phyloP scores from a whole-genome alignment of 495 filamentous ascomycete species.

The Xylaria scruposa region DNA sequence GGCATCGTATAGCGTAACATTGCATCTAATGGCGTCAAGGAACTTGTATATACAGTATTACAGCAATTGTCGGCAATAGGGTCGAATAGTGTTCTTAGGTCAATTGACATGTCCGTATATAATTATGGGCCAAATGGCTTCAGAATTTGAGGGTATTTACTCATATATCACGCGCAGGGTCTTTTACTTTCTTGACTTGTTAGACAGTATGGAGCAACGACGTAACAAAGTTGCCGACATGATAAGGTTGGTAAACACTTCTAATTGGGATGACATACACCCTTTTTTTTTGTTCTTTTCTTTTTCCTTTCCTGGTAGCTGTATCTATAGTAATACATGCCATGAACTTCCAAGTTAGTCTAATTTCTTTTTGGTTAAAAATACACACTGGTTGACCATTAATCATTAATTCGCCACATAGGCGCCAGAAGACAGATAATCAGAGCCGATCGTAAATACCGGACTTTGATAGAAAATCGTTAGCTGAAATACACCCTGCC shows the following conservation, averaged over 20 bases:
- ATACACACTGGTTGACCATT: conserved; percentile 8
- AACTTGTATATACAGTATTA: not conserved
- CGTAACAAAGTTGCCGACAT: not conserved
- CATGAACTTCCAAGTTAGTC: not conserved
- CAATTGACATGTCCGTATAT: not conserved
- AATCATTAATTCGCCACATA: not conserved
- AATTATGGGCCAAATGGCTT: not conserved
- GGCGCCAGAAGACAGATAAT: not conserved
- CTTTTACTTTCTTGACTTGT: not conserved
- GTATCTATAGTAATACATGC: not conserved
- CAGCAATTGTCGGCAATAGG: not conserved
- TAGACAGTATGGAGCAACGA: not conserved
- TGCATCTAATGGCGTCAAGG: conserved; percentile 9
- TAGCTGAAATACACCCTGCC: not conserved
- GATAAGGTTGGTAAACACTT: not conserved
- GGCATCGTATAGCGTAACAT: not conserved
- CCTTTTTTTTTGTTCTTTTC: not conserved
- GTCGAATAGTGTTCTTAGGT: not conserved
- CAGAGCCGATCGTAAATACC: not conserved
- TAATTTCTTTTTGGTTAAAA: not conserved
- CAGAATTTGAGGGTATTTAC: not conserved
- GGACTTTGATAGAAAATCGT: not conserved
- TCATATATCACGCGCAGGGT: not conserved
- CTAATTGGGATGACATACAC: not conserved
- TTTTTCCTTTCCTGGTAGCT: not conserved